These are phyloP conservation scores for Clonostachys rosea DNA, from an alignment of 2,329 filamentous ascomycete genomes.

Conservation along the genomic window DNA sequence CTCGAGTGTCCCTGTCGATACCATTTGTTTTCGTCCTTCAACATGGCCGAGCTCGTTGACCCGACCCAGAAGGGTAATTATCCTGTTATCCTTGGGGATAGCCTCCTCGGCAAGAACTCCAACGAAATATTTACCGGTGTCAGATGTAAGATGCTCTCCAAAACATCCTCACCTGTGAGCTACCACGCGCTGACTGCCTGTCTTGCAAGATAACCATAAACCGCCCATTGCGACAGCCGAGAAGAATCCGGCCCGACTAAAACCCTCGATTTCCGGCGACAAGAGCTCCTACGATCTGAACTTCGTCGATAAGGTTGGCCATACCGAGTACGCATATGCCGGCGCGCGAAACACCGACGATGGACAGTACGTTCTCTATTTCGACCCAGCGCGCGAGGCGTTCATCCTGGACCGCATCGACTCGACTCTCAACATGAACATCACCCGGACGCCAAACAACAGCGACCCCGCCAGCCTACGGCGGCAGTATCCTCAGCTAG, in stretches of 20 bases:
- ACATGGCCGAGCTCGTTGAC: constrained; percentile 42
- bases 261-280: constrained; percentile 41
- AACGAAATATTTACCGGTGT: constrained; percentile 58
- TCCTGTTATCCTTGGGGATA: constrained; percentile 59
- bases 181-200: not conserved
- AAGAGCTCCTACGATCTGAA: constrained; percentile 51
- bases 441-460: constrained; percentile 65
- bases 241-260: constrained; percentile 41
- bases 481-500: constrained; percentile 63
- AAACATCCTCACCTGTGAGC: not conserved
- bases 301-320: constrained; percentile 46
- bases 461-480: constrained; percentile 58
- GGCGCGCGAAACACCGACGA: constrained; percentile 53
- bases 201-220: constrained; percentile 54
- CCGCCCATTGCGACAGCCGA: constrained; percentile 44
- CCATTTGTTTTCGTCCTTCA: too few species aligned
- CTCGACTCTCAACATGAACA: constrained; percentile 83
- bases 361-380: constrained; percentile 64
- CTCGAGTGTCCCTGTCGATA: too few species aligned
- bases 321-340: constrained; percentile 50
- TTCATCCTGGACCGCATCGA: constrained; percentile 81
- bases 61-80: constrained; percentile 58
- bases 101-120: constrained; percentile 48
- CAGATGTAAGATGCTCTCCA: constrained; percentile 40
- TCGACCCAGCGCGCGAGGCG: constrained; percentile 67